Base-by-base conservation (phyloP, 75 land plant genomes). In the Adiantum capillusveneris region DNA sequence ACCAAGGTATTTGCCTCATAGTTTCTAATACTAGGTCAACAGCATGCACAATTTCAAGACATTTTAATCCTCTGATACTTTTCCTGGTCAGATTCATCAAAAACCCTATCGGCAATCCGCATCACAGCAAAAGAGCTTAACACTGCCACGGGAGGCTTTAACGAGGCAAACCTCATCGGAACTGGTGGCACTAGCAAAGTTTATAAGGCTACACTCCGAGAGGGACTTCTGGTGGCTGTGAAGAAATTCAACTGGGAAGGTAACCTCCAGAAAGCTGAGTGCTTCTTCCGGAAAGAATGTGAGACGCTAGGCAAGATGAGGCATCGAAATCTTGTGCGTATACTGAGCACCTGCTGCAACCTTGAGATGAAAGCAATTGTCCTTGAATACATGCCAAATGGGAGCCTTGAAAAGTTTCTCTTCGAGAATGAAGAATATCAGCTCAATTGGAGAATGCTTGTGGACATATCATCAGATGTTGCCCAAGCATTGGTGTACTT, bases 401-500 rank as follows among this genome's bases (percentile, higher is more conserved):
- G 96, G 18, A 85, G 87, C 79, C 58, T 90, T 26, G 96, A 79
- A 31, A 70, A 62, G 22, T 66, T 64, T 44, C 56, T 90, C n/a
- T 21, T 21, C 18, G 50, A 46, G 22, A 66, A 77, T 25, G 29
- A 57, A 28, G 53, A 59, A 12, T 18, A 7, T 6, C 70, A 64
- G 9, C 43, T 81, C 48, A 41, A 44, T 34, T 71, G 82, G 78
- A 59, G 31, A 27, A 68, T 70, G 50, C 1, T 74, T 25, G 63
- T 79, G 56, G 68, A 54, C 54, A 74, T 83, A n/a, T 69, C 74
- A 31, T 28, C 56, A 37, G 77, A 76, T 65, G 68, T 87, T 0
- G 87, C 84, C 14, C 82, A 78, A 65, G 96, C 80, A 3, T 66
- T 90, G 62, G 81, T 80, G 9, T 90, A 90, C 61, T 49, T 85